A percentile compares a stretch with the other conserved stretches of the same genome.
Conservation (phyloP, 2,329 filamentous ascomycete genomes). For the Ascochyta koolunga region DNA sequence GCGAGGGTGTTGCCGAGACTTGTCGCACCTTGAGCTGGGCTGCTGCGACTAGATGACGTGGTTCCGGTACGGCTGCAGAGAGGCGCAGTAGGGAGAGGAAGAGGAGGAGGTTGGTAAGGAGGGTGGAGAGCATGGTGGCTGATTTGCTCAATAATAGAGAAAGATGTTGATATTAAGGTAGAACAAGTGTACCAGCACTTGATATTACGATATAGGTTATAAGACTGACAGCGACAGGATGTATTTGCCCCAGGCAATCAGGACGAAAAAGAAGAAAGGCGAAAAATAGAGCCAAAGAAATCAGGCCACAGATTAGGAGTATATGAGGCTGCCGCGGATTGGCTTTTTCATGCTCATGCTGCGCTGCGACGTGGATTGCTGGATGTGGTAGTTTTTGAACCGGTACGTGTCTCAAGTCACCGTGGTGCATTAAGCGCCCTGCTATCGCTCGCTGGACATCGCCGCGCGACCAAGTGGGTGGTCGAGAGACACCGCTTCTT, state of each 20-base stretch:
- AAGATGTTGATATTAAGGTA: conserved; percentile 12
- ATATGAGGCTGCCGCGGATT: conserved; percentile 34
- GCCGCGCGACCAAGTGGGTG: neutral
- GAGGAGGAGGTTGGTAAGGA: conserved; percentile 36
- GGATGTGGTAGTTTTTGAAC: conserved; percentile 33
- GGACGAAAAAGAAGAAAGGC: conserved; percentile 24
- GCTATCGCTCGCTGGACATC: conserved; percentile 16
- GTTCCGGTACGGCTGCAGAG: conserved; percentile 18
- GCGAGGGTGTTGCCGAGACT: conserved; percentile 29
- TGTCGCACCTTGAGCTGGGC: conserved; percentile 37
- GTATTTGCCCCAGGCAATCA: conserved; percentile 29
- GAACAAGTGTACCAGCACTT: conserved; percentile 41
- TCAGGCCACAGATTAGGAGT: conserved; percentile 41
- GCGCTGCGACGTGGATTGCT: conserved; percentile 38
- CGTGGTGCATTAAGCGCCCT: conserved; percentile 30
- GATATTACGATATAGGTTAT: neutral
- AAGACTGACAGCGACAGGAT: conserved; percentile 17
- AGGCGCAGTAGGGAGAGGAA: conserved; percentile 34
- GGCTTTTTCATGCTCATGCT: conserved; percentile 33
- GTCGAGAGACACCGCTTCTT: conserved; percentile 1
- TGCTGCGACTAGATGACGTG: conserved; percentile 18
- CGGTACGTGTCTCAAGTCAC: conserved; percentile 34
- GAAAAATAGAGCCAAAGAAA: conserved; percentile 27
- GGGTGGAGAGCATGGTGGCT: conserved; percentile 32
- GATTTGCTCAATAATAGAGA: neutral